Evolutionary conservation across 768 basidiomycete genomes (phyloP).

Genomic region (Podaxis carcinomalis): DNA sequence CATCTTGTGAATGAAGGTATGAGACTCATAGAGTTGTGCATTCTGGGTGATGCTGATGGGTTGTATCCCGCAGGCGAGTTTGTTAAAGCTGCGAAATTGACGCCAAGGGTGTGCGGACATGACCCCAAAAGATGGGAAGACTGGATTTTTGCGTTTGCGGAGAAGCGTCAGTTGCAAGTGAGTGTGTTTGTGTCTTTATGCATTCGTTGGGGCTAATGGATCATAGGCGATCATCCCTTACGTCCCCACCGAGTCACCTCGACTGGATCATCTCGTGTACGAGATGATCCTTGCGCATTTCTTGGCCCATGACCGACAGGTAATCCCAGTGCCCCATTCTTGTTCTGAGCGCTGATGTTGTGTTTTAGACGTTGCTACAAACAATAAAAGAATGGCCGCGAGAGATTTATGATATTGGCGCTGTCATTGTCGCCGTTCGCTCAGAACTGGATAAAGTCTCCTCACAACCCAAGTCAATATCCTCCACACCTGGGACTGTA

Average conservation of each 20-base stretch:
- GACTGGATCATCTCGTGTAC: conserved; percentile 81
- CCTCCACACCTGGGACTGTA: conserved; percentile 41
- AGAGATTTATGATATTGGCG: conserved; percentile 83
- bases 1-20: conserved; percentile 79
- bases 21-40: conserved; percentile 19
- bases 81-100: conserved; percentile 73
- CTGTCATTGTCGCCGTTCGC: conserved; percentile 86
- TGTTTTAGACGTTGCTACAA: conserved; percentile 58
- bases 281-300: conserved; percentile 93
- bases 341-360: background rate
- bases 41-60: background rate
- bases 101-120: conserved; percentile 80
- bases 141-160: conserved; percentile 90
- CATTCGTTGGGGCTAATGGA: background rate
- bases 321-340: conserved; percentile 23
- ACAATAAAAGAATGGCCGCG: conserved; percentile 88
- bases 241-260: conserved; percentile 80
- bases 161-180: conserved; percentile 76
- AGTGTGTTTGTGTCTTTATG: conserved; percentile 15
- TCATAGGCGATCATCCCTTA: conserved; percentile 80
- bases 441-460: conserved; percentile 68
- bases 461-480: conserved; percentile 42
- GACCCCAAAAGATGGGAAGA: conserved; percentile 88
- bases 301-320: conserved; percentile 71
- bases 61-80: conserved; percentile 40